Base-by-base conservation (phyloP, 345 rosid genomes). In the Combretum micranthum region DNA sequence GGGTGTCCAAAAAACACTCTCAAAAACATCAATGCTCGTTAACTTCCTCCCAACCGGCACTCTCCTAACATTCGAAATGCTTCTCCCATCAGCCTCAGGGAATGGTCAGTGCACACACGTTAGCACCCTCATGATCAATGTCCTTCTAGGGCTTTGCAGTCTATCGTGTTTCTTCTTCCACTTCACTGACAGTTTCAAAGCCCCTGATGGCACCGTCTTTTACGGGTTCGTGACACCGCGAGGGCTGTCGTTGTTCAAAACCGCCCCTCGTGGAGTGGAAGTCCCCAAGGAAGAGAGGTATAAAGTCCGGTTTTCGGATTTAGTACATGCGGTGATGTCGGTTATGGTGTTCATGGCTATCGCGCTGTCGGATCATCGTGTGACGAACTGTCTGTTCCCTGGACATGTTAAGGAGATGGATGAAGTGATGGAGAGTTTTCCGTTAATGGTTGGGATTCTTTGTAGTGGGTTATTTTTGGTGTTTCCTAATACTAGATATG, bases 31-130 rank as follows among this genome's bases (percentile, higher is more conserved):
- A 13, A 58, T 71, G 77, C 80, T 74, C 2, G 68, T 64, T 2
- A 76, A 71, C 65, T 76, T 80, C 66, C 84, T 80, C 42, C 79
- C 77, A 0, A 80, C 76, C 11, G 82, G 85, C 22, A 80, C 80
- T 47, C 85, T 74, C 56, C 65, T 77, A 25, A 74, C 82, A 2
- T 74, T 77, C 51, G 82, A 80, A 50, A 80, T 80, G 85, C 57
- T 77, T 18, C 85, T 72, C 10, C 82, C 77, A 2, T 64, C 80
- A 0, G 59, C 59, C 8, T 62, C 61, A 42, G 59, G 65, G 57
- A 69, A 32, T 8, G 81, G 84, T 3, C 49, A 67, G 42, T 79
- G 75, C 72, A 42, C 70, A 13, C 64, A 60, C 2, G 79, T 73
- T 48, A 49, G 68, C 53, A 23, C 66, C 22, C 61, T 57, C 4